phyloP scores from a whole-genome alignment of 2,329 filamentous ascomycete species.

The Anisogramma anomala region DNA sequence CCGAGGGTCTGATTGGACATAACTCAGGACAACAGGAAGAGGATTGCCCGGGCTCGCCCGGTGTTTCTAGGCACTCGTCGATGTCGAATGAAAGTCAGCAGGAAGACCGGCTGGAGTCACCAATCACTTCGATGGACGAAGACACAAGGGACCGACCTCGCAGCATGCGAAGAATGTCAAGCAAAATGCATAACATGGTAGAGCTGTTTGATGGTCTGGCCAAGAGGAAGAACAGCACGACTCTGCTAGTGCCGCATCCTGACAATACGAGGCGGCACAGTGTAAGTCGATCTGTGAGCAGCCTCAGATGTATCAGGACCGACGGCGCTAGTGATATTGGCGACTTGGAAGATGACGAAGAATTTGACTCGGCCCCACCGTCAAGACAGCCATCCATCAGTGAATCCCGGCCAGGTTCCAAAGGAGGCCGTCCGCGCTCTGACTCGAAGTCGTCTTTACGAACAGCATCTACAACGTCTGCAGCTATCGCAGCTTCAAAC shows the following conservation, averaged over 20 bases:
- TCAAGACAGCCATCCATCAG: slow-evolving; percentile 8
- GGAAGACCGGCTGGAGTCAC: slow-evolving; percentile 28
- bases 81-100: slow-evolving; percentile 22
- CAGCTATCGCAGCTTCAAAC: neutral
- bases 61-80: slow-evolving; percentile 10
- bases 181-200: slow-evolving; percentile 39
- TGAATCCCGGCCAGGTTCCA: slow-evolving; percentile 5
- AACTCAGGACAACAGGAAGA: neutral
- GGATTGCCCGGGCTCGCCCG: slow-evolving; percentile 3
- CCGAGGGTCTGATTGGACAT: neutral
- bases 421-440: slow-evolving; percentile 3
- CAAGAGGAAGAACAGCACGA: slow-evolving; percentile 12
- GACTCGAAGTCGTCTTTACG: slow-evolving; percentile 2
- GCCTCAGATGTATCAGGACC: slow-evolving; percentile 5
- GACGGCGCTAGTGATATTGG: slow-evolving; percentile 19
- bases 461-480: neutral
- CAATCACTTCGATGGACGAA: slow-evolving; percentile 35
- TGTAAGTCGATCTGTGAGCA: slow-evolving; percentile 8
- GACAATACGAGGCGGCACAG: slow-evolving; percentile 4
- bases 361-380: slow-evolving; percentile 1
- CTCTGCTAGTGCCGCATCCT: slow-evolving; percentile 4
- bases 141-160: slow-evolving; percentile 22
- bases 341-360: slow-evolving; percentile 23
- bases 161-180: slow-evolving; percentile 23
- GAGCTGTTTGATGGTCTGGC: slow-evolving; percentile 37